Evolutionary conservation across 768 basidiomycete genomes (phyloP).

Genomic region (Chalciporus sphaerocephalus): DNA sequence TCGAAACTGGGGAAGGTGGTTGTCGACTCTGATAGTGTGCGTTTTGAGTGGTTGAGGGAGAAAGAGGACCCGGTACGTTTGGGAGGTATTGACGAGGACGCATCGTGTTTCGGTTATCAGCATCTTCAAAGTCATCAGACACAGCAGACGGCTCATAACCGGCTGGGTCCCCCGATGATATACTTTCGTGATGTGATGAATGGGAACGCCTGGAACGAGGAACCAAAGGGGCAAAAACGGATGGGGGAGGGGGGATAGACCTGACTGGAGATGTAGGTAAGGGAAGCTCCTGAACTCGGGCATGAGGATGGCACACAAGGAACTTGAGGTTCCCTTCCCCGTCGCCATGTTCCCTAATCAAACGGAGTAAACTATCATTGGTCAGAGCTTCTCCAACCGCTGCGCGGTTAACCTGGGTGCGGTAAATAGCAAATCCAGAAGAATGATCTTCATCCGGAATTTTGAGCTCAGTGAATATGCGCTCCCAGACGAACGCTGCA

Average conservation of each 20-base stretch:
- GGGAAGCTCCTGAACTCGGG: conserved; percentile 51
- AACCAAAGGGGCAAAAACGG: conserved; percentile 45
- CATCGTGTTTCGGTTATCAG: conserved; percentile 45
- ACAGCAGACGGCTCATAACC: conserved; percentile 64
- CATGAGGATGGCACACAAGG: conserved; percentile 65
- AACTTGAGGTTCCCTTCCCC: conserved; percentile 79
- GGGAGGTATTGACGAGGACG: conserved; percentile 36
- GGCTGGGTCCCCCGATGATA: conserved; percentile 60
- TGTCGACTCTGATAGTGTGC: conserved; percentile 38
- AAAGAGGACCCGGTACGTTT: conserved; percentile 28
- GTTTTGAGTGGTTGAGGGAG: conserved; percentile 35
- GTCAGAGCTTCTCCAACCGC: conserved; percentile 71
- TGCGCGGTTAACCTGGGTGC: conserved; percentile 78
- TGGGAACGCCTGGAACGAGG: conserved; percentile 45
- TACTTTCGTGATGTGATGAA: conserved; percentile 61
- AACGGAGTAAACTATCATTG: conserved; percentile 63
- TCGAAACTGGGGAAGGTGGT: conserved; percentile 34
- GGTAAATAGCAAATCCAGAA: conserved; percentile 69
- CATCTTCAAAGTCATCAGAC: conserved; percentile 56
- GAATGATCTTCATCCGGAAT: conserved; percentile 81
- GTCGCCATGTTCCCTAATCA: conserved; percentile 73
- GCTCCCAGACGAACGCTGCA: conserved; percentile 70
- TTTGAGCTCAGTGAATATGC: conserved; percentile 77
- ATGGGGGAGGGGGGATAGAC: conserved; percentile 49
- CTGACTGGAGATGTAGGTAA: conserved; percentile 39